Base-by-base conservation (phyloP, 1,139 yeast genomes). In the Candida glucosophila region DNA sequence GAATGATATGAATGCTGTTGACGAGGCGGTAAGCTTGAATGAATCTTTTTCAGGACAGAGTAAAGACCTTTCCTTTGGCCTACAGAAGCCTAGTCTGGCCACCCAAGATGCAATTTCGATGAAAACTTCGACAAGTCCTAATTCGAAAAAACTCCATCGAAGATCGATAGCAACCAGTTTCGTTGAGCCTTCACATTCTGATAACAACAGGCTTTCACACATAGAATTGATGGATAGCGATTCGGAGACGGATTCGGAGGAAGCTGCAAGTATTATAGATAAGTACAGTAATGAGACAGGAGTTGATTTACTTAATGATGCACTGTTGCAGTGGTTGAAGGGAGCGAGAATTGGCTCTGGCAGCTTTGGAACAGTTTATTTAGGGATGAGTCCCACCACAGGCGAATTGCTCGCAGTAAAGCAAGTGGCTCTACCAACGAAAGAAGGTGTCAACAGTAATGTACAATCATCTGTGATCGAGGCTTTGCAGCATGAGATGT, bases 381-480 rank as follows among this genome's bases (percentile, higher is more conserved):
- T 90, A 22, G 98, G 96, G 1, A 77, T 90, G 78, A 85, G 86
- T 46, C 82, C 95, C 1, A 58, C 78, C 22, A 86, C 95, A 0
- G 98, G 98, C 22, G 97, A 86, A 45, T 61, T 90, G 29, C 85
- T 90, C 95, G 98, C 97, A 0, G 95, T 90, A 9, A 90, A 90
- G 44, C 96, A 88, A 48, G 95, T 90, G 1, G 79, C 79, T 22
- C 50, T 86, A 12, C 78, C 82, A 1, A 55, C 49, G 28, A 67
- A 57, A 31, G 58, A 44, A 29, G 42, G 43, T 16, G 30, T 31
- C 8, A 51, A 41, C 38, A 52, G 44, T 44, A 68, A 58, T 32
- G 65, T 44, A 61, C 79, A 58, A 54, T 63, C 46, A 49, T 61
- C 55, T 5, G 79, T 88, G 81, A 71, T 81, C 14, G 92, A 81